These are phyloP conservation scores for Lithohypha guttulata DNA, from an alignment of 2,329 filamentous ascomycete genomes.

Conservation along the genomic window DNA sequence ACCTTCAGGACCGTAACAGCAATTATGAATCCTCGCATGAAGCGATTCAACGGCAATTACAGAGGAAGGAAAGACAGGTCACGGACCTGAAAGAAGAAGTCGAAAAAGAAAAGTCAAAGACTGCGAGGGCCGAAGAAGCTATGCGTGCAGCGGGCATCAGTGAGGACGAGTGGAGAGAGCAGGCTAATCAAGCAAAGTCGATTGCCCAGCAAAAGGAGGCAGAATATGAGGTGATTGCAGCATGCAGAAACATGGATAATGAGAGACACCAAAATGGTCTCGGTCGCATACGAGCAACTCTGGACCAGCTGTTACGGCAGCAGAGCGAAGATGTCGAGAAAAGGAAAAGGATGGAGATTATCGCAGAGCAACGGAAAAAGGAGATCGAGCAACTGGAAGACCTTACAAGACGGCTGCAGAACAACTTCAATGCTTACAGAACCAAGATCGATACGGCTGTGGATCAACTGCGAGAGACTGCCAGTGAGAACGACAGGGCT, in stretches of 20 bases:
- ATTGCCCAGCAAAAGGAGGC: slow-evolving; percentile 21
- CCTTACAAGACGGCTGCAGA: slow-evolving; percentile 30
- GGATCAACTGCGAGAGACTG: slow-evolving; percentile 21
- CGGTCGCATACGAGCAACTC: slow-evolving; percentile 28
- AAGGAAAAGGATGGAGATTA: slow-evolving; percentile 33
- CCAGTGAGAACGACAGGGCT: slow-evolving; percentile 20
- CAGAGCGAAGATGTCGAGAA: slow-evolving; percentile 29
- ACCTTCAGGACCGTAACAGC: slow-evolving; percentile 35
- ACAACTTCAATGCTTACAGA: slow-evolving; percentile 34
- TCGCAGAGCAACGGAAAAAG: slow-evolving; percentile 37
- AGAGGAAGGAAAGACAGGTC: slow-evolving; percentile 38
- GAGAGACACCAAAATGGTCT: slow-evolving; percentile 31
- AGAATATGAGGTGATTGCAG: slow-evolving; percentile 35
- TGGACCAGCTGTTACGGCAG: slow-evolving; percentile 26
- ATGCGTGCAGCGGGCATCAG: slow-evolving; percentile 21
- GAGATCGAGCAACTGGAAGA: slow-evolving; percentile 33
- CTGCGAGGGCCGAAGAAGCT: slow-evolving; percentile 31
- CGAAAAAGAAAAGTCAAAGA: slow-evolving; percentile 32
- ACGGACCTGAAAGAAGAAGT: slow-evolving; percentile 33
- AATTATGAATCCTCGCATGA: slow-evolving; percentile 39
- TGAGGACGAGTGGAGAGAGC: slow-evolving; percentile 21
- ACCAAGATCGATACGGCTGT: slow-evolving; percentile 32
- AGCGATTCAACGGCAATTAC: slow-evolving; percentile 35
- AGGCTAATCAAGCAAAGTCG: slow-evolving; percentile 23
- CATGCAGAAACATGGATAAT: slow-evolving; percentile 31